phyloP scores from a whole-genome alignment of 2,329 filamentous ascomycete genomes.

The Diaporthe sp. region DNA sequence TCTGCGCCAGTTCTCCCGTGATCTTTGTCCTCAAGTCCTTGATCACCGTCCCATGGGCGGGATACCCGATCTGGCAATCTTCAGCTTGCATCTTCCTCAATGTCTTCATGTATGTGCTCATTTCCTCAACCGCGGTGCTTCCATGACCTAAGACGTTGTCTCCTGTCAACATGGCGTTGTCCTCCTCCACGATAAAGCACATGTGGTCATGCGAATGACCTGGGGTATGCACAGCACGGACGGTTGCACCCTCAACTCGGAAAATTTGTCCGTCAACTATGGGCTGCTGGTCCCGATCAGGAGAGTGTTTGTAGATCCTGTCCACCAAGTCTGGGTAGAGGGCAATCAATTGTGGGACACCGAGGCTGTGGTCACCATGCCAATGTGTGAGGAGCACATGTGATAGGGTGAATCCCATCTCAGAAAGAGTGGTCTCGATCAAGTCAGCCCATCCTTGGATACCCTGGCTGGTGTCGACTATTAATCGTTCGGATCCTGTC shows the following conservation, averaged over 20 bases:
- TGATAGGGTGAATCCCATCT: slow-evolving; percentile 49
- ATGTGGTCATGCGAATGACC: slow-evolving; percentile 88
- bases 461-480: slow-evolving; percentile 82
- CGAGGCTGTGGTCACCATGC: slow-evolving; percentile 79
- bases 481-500: slow-evolving; percentile 69
- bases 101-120: slow-evolving; percentile 62
- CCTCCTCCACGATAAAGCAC: slow-evolving; percentile 80
- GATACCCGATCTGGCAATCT: slow-evolving; percentile 55
- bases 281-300: slow-evolving; percentile 44
- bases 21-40: slow-evolving; percentile 54
- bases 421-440: slow-evolving; percentile 49
- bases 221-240: slow-evolving; percentile 72
- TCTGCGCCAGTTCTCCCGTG: slow-evolving; percentile 50
- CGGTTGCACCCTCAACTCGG: slow-evolving; percentile 70
- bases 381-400: slow-evolving; percentile 77
- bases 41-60: slow-evolving; percentile 58
- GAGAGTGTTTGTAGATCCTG: slow-evolving; percentile 51
- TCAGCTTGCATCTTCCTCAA: slow-evolving; percentile 42
- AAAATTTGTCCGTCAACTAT: slow-evolving; percentile 68
- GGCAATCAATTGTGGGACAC: slow-evolving; percentile 68
- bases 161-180: slow-evolving; percentile 88
- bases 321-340: slow-evolving; percentile 54
- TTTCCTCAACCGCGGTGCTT: slow-evolving; percentile 86
- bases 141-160: slow-evolving; percentile 92
- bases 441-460: slow-evolving; percentile 67